Conservation (phyloP, 1,284 basidiomycete species). For the Leccinum subrobustum region DNA sequence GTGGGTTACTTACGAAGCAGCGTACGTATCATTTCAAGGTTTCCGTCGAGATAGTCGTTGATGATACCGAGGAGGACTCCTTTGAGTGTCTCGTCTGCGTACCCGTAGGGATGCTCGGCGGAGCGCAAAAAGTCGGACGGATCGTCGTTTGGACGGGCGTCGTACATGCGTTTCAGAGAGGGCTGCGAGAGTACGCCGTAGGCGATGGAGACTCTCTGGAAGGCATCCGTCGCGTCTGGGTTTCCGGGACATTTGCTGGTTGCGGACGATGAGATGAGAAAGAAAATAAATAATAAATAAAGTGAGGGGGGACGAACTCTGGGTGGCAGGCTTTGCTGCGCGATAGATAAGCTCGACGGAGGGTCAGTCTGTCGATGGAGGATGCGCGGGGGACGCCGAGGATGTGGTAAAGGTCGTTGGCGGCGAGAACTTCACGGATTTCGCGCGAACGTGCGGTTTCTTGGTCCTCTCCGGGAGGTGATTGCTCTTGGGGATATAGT, state of each 20-base stretch:
- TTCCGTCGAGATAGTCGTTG: constrained; percentile 81
- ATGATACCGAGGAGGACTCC: constrained; percentile 73
- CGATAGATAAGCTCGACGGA: constrained; percentile 75
- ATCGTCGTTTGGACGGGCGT: constrained; percentile 49
- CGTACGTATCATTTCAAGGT: constrained; percentile 76
- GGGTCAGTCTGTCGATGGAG: constrained; percentile 57
- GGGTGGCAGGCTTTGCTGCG: constrained; percentile 80
- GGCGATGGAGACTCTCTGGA: constrained; percentile 82
- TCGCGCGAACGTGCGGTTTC: constrained; percentile 38
- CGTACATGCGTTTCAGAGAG: constrained; percentile 66
- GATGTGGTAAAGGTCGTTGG: constrained; percentile 70
- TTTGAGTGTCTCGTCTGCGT: constrained; percentile 76
- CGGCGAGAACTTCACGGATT: constrained; percentile 57
- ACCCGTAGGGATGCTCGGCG: constrained; percentile 41
- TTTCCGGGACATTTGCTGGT: constrained; percentile 78
- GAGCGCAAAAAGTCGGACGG: constrained; percentile 54
- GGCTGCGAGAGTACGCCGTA: constrained; percentile 80
- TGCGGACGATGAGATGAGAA: constrained; percentile 3
- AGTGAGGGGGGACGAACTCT: constrained; percentile 56
- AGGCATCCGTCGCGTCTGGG: constrained; percentile 75
- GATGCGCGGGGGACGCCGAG: constrained; percentile 59
- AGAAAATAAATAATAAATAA: not conserved
- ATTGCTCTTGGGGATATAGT: not conserved
- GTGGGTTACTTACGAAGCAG: constrained; percentile 61
- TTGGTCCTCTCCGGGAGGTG: constrained; percentile 1